A percentile compares a stretch with the other conserved stretches of the same genome.
Evolutionary conservation across 2,329 filamentous ascomycete species (phyloP).

Genomic region (Botryotinia globosa): DNA sequence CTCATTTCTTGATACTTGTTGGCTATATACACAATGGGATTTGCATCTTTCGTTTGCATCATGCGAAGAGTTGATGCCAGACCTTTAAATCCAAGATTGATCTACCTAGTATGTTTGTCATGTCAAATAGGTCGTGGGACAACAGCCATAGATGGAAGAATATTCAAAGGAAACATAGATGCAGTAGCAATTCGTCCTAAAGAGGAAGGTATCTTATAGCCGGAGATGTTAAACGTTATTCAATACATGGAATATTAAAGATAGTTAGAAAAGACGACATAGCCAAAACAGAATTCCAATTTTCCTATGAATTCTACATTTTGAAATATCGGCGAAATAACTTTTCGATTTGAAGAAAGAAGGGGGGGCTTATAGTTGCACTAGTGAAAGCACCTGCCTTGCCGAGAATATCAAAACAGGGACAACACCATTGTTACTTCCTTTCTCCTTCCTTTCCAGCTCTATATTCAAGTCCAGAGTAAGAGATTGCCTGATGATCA

Average conservation of each 20-base stretch:
- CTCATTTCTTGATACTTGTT: not conserved
- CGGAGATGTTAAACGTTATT: not conserved
- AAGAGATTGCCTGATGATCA: not conserved
- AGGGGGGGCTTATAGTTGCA: not conserved
- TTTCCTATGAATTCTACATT: not conserved
- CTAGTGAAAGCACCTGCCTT: not conserved
- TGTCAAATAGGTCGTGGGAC: rapidly evolving
- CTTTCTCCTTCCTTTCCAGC: not conserved
- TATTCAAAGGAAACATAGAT: not conserved
- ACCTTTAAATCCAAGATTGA: not conserved
- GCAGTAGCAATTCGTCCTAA: no score
- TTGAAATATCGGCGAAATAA: not conserved
- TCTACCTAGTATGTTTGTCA: no score
- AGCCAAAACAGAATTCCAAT: no score
- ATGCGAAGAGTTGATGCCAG: not conserved
- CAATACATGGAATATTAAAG: no score
- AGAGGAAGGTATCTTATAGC: not conserved
- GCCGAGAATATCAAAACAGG: not conserved
- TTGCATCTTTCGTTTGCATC: not conserved
- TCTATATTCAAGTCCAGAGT: not conserved
- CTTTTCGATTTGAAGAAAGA: not conserved
- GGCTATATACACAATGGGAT: not conserved
- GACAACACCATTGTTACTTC: not conserved
- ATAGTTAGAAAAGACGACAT: not conserved
- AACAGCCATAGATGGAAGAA: no score